These are phyloP conservation scores for Amylostereum chailletii DNA, from an alignment of 1,284 basidiomycete genomes.

Conservation along the genomic window DNA sequence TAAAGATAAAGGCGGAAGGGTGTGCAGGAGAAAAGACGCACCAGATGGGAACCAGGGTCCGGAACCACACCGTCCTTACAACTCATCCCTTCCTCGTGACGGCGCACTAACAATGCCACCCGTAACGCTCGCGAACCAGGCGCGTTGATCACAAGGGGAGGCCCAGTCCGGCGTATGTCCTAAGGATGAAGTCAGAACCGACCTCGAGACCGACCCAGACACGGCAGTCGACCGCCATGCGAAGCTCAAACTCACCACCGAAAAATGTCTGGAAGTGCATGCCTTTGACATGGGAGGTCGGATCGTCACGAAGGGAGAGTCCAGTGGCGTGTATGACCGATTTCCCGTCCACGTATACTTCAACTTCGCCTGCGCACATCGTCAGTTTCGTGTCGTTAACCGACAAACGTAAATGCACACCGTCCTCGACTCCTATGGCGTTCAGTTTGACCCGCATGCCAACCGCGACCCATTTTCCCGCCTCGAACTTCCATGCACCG, in stretches of 20 bases:
- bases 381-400: neutral
- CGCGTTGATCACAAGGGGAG: conserved; percentile 30
- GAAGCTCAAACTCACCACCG: conserved; percentile 37
- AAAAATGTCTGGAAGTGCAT: conserved; percentile 72
- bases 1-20: no score
- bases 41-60: no score
- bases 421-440: conserved; percentile 34
- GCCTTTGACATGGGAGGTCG: conserved; percentile 39
- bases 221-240: neutral
- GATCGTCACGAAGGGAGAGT: conserved; percentile 33
- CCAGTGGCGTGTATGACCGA: conserved; percentile 37
- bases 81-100: no score
- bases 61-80: no score
- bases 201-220: neutral
- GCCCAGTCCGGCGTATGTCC: conserved; percentile 24
- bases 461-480: conserved; percentile 48
- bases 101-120: conserved; percentile 11
- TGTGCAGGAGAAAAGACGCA: no score
- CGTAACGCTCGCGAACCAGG: conserved; percentile 34
- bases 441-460: conserved; percentile 61
- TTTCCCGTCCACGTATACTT: conserved; percentile 46
- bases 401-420: conserved; percentile 18
- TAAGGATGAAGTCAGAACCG: conserved; percentile 14
- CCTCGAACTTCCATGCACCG: conserved; percentile 37
- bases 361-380: conserved; percentile 37